Evolutionary conservation across 148 eudicot species (phyloP).

Genomic region (Persicaria maculosa): DNA sequence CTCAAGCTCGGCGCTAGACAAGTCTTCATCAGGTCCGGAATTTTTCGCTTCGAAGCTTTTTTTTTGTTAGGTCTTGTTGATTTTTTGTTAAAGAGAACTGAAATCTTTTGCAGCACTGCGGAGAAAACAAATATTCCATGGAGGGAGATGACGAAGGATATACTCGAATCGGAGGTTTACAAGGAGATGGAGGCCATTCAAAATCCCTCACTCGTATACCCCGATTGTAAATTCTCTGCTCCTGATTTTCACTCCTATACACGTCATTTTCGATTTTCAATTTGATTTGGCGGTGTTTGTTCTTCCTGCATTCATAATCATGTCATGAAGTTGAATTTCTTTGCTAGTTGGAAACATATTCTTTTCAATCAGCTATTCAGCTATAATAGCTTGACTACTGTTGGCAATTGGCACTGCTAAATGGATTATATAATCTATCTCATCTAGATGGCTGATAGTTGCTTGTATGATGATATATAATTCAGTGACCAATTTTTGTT

Average conservation of each 20-base stretch:
- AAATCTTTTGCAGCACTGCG: conserved; percentile 66
- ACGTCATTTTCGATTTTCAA: not conserved
- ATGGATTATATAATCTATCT: too few relatives aligned
- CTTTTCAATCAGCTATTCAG: too few relatives aligned
- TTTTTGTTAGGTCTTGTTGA: not conserved
- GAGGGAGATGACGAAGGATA: conserved; percentile 79
- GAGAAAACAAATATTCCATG: conserved; percentile 90
- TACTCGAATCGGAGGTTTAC: conserved; percentile 87
- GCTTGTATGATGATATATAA: too few relatives aligned
- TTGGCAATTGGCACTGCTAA: too few relatives aligned
- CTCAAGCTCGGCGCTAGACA: conserved; percentile 85
- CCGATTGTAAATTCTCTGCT: conserved; percentile 54
- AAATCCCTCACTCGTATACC: conserved; percentile 54
- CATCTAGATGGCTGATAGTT: too few relatives aligned
- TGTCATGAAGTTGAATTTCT: not conserved
- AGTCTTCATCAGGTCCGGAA: conserved; percentile 66
- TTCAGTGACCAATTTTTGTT: too few relatives aligned
- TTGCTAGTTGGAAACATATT: not conserved
- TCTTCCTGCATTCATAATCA: not conserved
- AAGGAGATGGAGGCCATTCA: conserved; percentile 58
- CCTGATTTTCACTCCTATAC: not conserved
- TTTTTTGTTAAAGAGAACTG: not conserved
- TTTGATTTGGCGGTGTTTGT: not conserved
- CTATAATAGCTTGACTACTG: too few relatives aligned
- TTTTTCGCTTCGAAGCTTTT: not conserved